phyloP scores from a whole-genome alignment of 2,329 filamentous ascomycete genomes.

The Fusarium dlaminii region DNA sequence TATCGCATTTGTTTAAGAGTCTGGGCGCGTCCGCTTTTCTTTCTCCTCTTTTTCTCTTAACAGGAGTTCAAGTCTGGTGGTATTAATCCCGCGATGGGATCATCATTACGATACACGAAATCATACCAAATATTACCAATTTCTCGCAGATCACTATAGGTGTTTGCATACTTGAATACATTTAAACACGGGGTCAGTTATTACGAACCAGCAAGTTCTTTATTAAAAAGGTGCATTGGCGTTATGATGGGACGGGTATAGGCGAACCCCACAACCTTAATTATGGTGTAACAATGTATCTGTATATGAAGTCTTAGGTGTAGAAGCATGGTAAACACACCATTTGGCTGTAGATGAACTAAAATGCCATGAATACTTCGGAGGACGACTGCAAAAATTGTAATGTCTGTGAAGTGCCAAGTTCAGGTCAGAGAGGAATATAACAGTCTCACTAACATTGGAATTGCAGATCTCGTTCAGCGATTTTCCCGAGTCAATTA shows the following conservation, averaged over 20 bases:
- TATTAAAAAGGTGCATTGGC: neutral
- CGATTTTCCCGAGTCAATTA: neutral
- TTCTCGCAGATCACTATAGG: fast-evolving
- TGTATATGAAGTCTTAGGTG: too few relatives aligned
- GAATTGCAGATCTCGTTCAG: too few relatives aligned
- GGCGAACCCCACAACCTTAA: neutral
- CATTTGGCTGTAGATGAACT: fast-evolving
- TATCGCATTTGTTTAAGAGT: neutral
- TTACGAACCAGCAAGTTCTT: neutral
- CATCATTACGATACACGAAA: neutral
- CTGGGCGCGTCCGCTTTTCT: neutral
- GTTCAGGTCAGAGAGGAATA: neutral
- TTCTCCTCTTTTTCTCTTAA: neutral
- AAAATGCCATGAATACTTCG: fast-evolving
- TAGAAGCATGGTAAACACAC: fast-evolving
- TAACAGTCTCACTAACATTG: neutral
- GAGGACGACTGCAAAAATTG: neutral
- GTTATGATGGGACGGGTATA: neutral
- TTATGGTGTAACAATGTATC: neutral
- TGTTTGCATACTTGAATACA: neutral
- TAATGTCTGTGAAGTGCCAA: fast-evolving
- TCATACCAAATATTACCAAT: neutral
- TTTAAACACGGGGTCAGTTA: too few relatives aligned
- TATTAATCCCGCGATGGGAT: neutral
- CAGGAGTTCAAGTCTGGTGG: neutral